Evolutionary conservation across 345 rosid genomes (phyloP).

Genomic region (Balakata baccata): DNA sequence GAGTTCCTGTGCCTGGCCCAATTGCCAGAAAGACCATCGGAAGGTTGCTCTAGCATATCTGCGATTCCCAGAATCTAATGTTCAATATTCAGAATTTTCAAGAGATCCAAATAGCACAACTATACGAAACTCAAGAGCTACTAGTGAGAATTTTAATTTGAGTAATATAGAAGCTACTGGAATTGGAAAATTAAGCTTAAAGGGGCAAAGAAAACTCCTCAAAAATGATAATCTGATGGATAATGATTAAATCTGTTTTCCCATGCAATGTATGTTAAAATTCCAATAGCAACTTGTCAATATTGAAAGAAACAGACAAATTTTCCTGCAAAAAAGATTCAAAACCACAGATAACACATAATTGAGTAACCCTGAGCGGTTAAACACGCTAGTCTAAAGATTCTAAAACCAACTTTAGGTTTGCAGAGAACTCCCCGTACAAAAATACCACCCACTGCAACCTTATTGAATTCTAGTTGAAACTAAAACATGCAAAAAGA

Average conservation of each 20-base stretch:
- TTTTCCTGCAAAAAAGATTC: neutral
- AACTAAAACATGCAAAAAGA: neutral
- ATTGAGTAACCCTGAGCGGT: neutral
- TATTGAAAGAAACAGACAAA: neutral
- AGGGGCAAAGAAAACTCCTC: conserved; percentile 8
- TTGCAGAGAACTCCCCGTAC: neutral
- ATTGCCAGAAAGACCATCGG: conserved; percentile 63
- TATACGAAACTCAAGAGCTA: conserved; percentile 26
- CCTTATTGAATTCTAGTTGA: too few species aligned
- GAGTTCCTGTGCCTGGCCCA: conserved; percentile 62
- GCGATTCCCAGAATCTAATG: conserved; percentile 71
- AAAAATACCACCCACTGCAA: neutral
- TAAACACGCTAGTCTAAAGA: neutral
- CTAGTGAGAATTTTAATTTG: conserved; percentile 10
- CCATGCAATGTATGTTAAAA: neutral
- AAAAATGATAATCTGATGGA: neutral
- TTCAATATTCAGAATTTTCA: conserved; percentile 53
- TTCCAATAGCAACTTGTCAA: too few species aligned
- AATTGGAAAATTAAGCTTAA: neutral
- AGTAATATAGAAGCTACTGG: conserved; percentile 14
- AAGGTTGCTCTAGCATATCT: conserved; percentile 68
- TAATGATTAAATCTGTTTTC: neutral
- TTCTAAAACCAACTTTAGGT: neutral
- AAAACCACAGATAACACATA: neutral
- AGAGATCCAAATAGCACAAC: conserved; percentile 28